Conservation (phyloP, 768 basidiomycete genomes). For the Mycena haematopus region DNA sequence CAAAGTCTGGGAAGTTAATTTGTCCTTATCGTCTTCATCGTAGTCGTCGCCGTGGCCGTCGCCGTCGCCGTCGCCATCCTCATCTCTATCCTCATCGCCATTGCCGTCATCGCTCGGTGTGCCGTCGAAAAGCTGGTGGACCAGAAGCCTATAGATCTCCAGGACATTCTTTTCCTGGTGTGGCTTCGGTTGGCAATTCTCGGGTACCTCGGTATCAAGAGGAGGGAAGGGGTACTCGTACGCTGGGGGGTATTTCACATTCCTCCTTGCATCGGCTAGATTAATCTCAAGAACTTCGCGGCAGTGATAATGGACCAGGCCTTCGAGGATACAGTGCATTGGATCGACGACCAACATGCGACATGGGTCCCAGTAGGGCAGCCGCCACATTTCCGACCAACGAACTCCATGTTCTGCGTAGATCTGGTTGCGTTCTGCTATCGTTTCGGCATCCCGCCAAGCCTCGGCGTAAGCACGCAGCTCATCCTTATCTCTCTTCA, state of each 20-base stretch:
- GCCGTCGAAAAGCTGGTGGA: too few species aligned
- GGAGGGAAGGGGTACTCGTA: too few species aligned
- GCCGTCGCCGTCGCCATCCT: too few species aligned
- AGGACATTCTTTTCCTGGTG: too few species aligned
- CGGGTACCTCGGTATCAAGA: too few species aligned
- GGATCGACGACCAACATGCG: slow-evolving; percentile 35
- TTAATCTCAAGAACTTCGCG: slow-evolving; percentile 25
- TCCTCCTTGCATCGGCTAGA: background rate
- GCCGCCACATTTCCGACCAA: slow-evolving; percentile 29
- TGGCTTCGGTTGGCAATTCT: too few species aligned
- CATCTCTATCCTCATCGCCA: too few species aligned
- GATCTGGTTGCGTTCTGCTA: slow-evolving; percentile 23
- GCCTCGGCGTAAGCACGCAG: slow-evolving; percentile 28
- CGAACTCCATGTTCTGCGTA: slow-evolving; percentile 28
- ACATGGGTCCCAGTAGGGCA: slow-evolving; percentile 36
- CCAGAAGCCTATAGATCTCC: too few species aligned
- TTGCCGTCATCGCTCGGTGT: too few species aligned
- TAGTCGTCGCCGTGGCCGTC: too few species aligned
- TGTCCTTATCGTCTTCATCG: too few species aligned
- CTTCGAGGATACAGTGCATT: slow-evolving; percentile 39
- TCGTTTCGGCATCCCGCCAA: slow-evolving; percentile 22
- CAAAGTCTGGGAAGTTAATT: too few species aligned
- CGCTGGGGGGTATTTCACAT: background rate
- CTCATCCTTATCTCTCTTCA: slow-evolving; percentile 2
- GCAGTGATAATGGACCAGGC: slow-evolving; percentile 30